phyloP scores from a whole-genome alignment of 371 early-diverging fungal species.

The Nematocida sp. region DNA sequence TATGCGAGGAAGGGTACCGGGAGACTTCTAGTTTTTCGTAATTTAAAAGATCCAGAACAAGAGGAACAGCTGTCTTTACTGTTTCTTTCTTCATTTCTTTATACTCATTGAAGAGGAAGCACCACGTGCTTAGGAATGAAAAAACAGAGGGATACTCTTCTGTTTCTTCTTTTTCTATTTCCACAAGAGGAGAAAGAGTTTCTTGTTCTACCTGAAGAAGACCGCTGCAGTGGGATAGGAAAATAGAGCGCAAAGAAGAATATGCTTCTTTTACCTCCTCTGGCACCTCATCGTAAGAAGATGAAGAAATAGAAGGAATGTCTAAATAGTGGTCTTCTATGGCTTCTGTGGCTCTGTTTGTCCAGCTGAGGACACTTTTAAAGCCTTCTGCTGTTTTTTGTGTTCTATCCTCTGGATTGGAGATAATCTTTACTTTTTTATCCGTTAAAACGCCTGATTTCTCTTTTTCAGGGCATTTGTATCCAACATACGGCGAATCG shows the following conservation, averaged over 20 bases:
- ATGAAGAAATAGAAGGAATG: not conserved
- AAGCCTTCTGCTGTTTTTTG: conserved; percentile 29
- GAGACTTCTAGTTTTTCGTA: conserved; percentile 16
- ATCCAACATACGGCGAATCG: not conserved
- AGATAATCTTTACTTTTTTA: conserved; percentile 7
- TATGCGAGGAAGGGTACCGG: not conserved
- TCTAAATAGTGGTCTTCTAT: not conserved
- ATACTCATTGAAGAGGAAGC: conserved; percentile 42
- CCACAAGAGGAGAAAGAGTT: not conserved
- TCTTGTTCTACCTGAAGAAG: not conserved
- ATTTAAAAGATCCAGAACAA: conserved; percentile 25
- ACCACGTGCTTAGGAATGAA: conserved; percentile 29
- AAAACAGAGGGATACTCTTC: not conserved
- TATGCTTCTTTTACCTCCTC: not conserved
- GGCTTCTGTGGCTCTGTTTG: too few species aligned
- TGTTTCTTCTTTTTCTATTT: not conserved
- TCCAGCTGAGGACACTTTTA: conserved; percentile 8
- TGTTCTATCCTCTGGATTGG: conserved; percentile 42
- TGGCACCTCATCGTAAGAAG: not conserved
- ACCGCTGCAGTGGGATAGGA: too few species aligned
- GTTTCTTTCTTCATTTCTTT: not conserved
- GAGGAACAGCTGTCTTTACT: conserved; percentile 19
- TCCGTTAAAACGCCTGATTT: not conserved
- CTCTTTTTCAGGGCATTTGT: conserved; percentile 9
- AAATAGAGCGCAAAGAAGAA: not conserved